Conservation (phyloP, 106 monocot genomes). For the Platanthera guangdongensis region DNA sequence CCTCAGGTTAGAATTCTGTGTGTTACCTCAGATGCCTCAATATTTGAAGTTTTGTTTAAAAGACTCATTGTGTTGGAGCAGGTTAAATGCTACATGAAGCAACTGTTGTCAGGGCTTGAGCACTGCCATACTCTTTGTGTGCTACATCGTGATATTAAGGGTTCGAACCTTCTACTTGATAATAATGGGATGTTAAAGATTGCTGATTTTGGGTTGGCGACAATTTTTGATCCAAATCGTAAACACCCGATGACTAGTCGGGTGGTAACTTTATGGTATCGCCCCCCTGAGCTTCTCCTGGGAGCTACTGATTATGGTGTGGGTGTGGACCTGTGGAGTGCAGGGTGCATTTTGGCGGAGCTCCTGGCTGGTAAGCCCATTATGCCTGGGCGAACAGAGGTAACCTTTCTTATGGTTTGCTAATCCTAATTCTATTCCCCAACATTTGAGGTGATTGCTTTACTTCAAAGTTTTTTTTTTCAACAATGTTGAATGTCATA, state of each 20-base stretch:
- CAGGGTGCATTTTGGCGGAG: conserved; percentile 8
- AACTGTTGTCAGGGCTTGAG: conserved; percentile 4
- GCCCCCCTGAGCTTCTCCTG: conserved; percentile 5
- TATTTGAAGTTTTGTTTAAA: neutral
- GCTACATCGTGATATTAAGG: conserved; percentile 6
- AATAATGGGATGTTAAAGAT: conserved; percentile 3
- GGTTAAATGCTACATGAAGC: conserved; percentile 9
- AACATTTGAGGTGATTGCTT: neutral
- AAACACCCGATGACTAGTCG: conserved; percentile 8
- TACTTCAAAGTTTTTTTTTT: neutral
- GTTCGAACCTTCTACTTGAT: neutral
- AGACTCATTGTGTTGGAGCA: neutral
- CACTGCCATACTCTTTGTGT: conserved; percentile 1
- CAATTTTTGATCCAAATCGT: conserved; percentile 9
- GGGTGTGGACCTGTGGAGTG: conserved; percentile 9
- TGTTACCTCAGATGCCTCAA: neutral
- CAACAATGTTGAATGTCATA: neutral
- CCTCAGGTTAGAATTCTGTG: neutral
- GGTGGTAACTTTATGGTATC: conserved; percentile 4
- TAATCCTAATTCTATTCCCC: neutral
- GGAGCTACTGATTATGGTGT: conserved; percentile 10
- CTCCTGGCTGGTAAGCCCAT: conserved; percentile 10
- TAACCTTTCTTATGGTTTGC: neutral
- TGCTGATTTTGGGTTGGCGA: conserved; percentile 5
- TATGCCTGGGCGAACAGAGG: conserved; percentile 10